These are phyloP conservation scores for Sporothrix phasma DNA, from an alignment of 2,329 filamentous ascomycete genomes.

Conservation along the genomic window DNA sequence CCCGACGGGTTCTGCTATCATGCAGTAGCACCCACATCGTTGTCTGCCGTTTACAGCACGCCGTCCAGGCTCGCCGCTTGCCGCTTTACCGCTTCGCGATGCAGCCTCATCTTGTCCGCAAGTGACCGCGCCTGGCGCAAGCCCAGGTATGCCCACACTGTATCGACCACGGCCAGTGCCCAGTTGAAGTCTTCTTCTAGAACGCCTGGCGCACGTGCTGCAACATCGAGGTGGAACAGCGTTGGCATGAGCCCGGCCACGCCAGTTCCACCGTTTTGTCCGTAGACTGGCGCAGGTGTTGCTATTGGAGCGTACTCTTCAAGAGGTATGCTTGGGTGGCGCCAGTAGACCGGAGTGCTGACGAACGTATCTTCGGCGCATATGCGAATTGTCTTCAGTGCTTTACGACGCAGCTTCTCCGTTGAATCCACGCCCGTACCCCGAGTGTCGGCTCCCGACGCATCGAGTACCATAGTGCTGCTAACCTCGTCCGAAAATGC, in stretches of 20 bases:
- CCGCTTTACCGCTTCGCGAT: slow-evolving; percentile 18
- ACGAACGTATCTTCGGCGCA: slow-evolving; percentile 36
- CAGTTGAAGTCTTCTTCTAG: slow-evolving; percentile 34
- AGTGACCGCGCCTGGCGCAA: slow-evolving; percentile 40
- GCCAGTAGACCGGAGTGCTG: slow-evolving; percentile 42
- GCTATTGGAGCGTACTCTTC: slow-evolving; percentile 26
- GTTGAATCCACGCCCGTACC: neutral
- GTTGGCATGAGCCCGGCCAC: slow-evolving; percentile 39
- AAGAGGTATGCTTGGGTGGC: slow-evolving; percentile 34
- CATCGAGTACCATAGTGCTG: neutral
- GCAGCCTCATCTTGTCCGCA: slow-evolving; percentile 28
- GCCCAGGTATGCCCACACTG: slow-evolving; percentile 41
- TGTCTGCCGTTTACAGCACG: neutral
- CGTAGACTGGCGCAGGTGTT: slow-evolving; percentile 19
- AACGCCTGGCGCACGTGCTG: slow-evolving; percentile 38
- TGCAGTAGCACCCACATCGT: neutral
- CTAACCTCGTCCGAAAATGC: neutral
- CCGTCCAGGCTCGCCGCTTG: neutral
- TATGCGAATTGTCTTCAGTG: slow-evolving; percentile 27
- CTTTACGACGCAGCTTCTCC: slow-evolving; percentile 20
- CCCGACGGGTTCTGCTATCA: neutral
- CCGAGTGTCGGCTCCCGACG: neutral
- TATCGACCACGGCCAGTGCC: slow-evolving; percentile 36
- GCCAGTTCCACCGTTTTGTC: slow-evolving; percentile 34
- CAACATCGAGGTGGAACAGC: slow-evolving; percentile 39